Conservation (phyloP, 345 rosid genomes). For the Euclidium syriacum region DNA sequence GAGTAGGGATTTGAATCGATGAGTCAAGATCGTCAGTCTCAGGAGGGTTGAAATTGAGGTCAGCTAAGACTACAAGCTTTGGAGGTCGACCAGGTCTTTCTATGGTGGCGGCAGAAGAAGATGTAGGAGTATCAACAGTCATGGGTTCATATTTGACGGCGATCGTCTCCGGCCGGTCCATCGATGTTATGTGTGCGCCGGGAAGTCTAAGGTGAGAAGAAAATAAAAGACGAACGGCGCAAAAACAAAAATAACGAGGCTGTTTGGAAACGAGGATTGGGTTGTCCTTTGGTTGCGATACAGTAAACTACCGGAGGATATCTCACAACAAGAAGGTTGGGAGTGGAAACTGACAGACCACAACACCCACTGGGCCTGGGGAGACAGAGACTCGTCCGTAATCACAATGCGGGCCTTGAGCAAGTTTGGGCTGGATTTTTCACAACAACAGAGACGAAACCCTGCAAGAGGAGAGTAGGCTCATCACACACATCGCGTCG, state of each 20-base stretch:
- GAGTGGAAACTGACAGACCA: too few relatives aligned
- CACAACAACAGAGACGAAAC: too few relatives aligned
- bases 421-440: too few relatives aligned
- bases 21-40: constrained; percentile 52
- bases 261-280: constrained; percentile 12
- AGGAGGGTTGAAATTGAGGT: constrained; percentile 89
- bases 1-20: constrained; percentile 29
- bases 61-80: constrained; percentile 70
- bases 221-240: background rate
- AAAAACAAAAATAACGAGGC: background rate
- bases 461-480: too few relatives aligned
- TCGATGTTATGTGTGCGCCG: constrained; percentile 7
- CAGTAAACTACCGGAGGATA: too few relatives aligned
- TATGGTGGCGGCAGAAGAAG: constrained; percentile 25
- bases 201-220: background rate
- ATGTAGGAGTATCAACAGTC: constrained; percentile 24
- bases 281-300: background rate
- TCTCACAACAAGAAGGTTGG: too few relatives aligned
- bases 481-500: too few relatives aligned
- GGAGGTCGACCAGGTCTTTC: constrained; percentile 34
- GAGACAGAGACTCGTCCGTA: too few relatives aligned
- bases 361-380: too few relatives aligned
- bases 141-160: constrained; percentile 49
- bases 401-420: too few relatives aligned
- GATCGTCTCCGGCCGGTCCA: constrained; percentile 28